A percentile compares a stretch with the other conserved stretches of the same genome.
Evolutionary conservation across 345 rosid genomes (phyloP).

Genomic region (Turritis glabra): DNA sequence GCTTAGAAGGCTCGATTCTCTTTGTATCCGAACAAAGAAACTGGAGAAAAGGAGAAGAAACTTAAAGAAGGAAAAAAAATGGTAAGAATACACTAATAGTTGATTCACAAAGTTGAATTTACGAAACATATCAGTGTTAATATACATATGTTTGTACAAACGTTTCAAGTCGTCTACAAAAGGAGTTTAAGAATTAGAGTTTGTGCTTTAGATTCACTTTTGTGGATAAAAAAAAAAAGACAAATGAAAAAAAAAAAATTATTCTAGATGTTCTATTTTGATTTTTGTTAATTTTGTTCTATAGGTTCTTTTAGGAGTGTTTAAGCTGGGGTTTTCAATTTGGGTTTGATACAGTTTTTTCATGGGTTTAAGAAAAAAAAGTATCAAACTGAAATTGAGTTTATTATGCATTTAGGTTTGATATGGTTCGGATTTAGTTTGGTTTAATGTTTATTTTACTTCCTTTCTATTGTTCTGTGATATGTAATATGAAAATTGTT

Average conservation of each 20-base stretch:
- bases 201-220: conserved; percentile 28
- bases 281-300: background rate
- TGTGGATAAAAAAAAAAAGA: conserved; percentile 15
- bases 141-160: conserved; percentile 38
- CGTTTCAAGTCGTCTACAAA: conserved; percentile 31
- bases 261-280: conserved; percentile 15
- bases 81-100: conserved; percentile 29
- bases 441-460: background rate
- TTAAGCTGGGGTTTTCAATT: background rate
- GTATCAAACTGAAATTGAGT: conserved; percentile 27
- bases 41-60: conserved; percentile 10
- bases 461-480: background rate
- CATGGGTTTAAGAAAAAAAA: background rate
- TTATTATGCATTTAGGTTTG: background rate
- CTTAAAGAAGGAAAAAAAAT: background rate
- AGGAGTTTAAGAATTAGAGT: conserved; percentile 7
- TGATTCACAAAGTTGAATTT: conserved; percentile 21
- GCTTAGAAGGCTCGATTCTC: background rate
- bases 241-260: background rate
- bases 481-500: no score
- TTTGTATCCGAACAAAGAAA: conserved; percentile 11
- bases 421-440: background rate
- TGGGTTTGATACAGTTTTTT: conserved; percentile 18
- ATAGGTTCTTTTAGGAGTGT: no score
- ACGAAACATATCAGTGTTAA: conserved; percentile 24